These are phyloP conservation scores for Epichloe hybrida DNA, from an alignment of 2,329 filamentous ascomycete species.

Conservation along the genomic window DNA sequence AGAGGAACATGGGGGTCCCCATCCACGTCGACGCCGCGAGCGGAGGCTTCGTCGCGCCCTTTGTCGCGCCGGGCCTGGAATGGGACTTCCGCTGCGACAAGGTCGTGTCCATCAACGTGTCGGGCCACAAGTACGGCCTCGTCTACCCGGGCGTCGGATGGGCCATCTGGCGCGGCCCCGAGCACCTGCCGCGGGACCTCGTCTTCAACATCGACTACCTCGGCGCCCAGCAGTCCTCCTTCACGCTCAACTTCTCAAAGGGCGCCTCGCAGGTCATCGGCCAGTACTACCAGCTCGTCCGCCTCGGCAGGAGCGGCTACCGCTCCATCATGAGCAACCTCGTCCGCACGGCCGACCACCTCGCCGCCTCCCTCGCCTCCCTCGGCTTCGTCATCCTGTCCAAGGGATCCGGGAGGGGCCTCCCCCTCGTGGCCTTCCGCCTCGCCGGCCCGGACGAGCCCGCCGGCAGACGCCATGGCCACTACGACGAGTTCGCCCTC, in stretches of 20 bases:
- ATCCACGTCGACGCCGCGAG: constrained; percentile 92
- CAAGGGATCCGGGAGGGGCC: no score
- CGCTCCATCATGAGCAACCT: no score
- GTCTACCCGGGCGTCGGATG: constrained; percentile 90
- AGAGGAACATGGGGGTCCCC: constrained; percentile 62
- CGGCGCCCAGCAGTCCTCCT: constrained; percentile 86
- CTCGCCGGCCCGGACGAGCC: no score
- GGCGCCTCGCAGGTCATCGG: constrained; percentile 89
- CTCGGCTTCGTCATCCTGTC: no score
- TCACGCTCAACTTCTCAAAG: constrained; percentile 93
- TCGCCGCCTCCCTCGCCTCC: no score
- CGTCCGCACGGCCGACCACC: no score
- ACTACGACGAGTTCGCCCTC: no score
- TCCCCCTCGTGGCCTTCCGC: no score
- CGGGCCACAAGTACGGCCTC: constrained; percentile 65
- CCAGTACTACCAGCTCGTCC: constrained; percentile 51
- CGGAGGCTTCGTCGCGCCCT: constrained; percentile 86
- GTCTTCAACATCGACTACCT: constrained; percentile 99
- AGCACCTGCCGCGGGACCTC: constrained; percentile 77
- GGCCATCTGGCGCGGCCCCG: constrained; percentile 76
- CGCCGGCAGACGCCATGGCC: no score
- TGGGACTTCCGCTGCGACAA: constrained; percentile 90
- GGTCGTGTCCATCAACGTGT: constrained; percentile 88
- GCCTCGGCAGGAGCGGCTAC: no score
- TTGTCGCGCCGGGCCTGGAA: constrained; percentile 66